These are phyloP conservation scores for Solanum hybrid DNA, from an alignment of 305 asterid genomes.

Conservation along the genomic window DNA sequence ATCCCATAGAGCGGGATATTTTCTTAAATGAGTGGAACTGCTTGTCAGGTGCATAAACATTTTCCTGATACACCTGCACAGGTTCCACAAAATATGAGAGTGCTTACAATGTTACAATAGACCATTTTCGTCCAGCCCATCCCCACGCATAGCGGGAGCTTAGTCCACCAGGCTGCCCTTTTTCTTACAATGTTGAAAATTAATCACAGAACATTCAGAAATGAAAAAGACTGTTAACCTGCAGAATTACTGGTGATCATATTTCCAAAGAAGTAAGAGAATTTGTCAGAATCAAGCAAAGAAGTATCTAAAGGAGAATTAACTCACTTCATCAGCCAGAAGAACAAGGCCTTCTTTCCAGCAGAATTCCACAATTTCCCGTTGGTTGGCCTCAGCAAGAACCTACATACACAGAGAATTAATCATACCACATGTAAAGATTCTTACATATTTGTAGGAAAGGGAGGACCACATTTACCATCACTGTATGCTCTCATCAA, in stretches of 20 bases:
- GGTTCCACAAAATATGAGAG: neutral
- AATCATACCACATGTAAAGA: neutral
- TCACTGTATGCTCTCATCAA: neutral
- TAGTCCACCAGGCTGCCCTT: neutral
- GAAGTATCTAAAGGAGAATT: neutral
- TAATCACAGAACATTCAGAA: neutral
- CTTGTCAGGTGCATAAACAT: conserved; percentile 73
- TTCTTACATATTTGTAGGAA: neutral
- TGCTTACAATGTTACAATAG: neutral
- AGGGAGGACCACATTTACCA: neutral
- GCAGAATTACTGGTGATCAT: neutral
- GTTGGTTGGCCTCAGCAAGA: conserved; percentile 66
- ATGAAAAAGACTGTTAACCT: neutral
- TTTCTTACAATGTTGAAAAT: neutral
- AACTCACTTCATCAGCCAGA: conserved; percentile 78
- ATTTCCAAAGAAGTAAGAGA: neutral
- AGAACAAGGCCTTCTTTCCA: conserved; percentile 86
- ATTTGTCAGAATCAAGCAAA: neutral
- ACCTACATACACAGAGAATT: conserved; percentile 33
- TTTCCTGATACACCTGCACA: conserved; percentile 82
- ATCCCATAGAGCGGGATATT: conserved; percentile 69
- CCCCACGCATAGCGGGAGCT: neutral
- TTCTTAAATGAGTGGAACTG: conserved; percentile 80
- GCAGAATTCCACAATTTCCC: conserved; percentile 80
- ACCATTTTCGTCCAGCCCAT: neutral